Percentiles rank a stretch among this genome's conserved stretches.
These are phyloP conservation scores for Monilinia laxa DNA, from an alignment of 2,329 filamentous ascomycete genomes.

Conservation along the genomic window DNA sequence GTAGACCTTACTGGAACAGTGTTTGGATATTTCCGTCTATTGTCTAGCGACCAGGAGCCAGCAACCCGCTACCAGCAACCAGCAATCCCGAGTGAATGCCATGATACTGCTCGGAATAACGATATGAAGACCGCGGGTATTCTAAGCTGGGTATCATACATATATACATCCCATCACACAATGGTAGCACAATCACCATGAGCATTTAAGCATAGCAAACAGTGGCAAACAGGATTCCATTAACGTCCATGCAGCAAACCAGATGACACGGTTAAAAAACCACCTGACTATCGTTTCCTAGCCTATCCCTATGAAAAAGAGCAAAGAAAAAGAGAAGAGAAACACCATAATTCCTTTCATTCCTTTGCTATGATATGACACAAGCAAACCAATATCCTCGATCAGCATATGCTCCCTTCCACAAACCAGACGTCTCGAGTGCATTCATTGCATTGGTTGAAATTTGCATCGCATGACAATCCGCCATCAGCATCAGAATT, in stretches of 20 bases:
- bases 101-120: too few species aligned
- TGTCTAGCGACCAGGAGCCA: too few species aligned
- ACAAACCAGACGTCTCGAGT: neutral
- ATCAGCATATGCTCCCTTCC: neutral
- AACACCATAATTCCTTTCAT: neutral
- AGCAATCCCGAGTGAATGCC: too few species aligned
- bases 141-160: too few species aligned
- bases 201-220: too few species aligned
- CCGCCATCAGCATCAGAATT: neutral
- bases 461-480: neutral
- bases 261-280: neutral
- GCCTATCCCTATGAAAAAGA: neutral
- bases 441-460: neutral
- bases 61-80: too few species aligned
- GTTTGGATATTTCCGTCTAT: too few species aligned
- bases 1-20: too few species aligned
- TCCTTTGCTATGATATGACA: neutral
- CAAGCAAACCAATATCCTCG: neutral
- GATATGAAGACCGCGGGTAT: too few species aligned
- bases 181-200: too few species aligned
- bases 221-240: neutral
- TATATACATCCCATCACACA: too few species aligned
- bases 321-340: neutral
- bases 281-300: neutral
- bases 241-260: neutral